Conservation (phyloP, 208 protist genomes). For the Naegleria fowleri region DNA sequence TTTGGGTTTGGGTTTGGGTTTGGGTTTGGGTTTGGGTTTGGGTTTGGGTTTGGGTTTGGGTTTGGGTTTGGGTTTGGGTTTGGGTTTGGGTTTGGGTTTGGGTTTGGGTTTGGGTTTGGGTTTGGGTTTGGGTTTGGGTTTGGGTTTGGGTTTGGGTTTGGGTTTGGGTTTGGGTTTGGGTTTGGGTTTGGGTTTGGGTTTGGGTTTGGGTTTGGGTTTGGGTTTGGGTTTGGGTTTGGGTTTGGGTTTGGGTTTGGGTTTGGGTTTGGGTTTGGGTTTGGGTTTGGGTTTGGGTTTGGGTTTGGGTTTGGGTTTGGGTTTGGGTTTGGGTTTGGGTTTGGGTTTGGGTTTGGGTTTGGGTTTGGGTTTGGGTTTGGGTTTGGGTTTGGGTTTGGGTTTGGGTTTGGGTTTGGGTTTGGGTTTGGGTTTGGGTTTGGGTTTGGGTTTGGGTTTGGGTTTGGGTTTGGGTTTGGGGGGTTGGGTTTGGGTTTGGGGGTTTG, state of each 20-base stretch:
- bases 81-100: constrained; percentile 36
- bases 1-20: constrained; percentile 27
- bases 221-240: constrained; percentile 34
- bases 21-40: constrained; percentile 29
- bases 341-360: too few species aligned
- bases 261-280: constrained; percentile 33
- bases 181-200: constrained; percentile 28
- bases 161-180: constrained; percentile 34
- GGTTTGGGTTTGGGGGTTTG: constrained; percentile 32
- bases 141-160: constrained; percentile 34
- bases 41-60: constrained; percentile 31
- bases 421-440: constrained; percentile 31
- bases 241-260: constrained; percentile 30
- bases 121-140: constrained; percentile 36
- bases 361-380: too few species aligned
- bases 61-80: constrained; percentile 34
- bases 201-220: constrained; percentile 27
- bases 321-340: too few species aligned
- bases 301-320: too few species aligned
- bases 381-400: too few species aligned
- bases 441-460: constrained; percentile 34
- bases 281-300: too few species aligned
- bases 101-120: constrained; percentile 35
- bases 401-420: constrained; percentile 33
- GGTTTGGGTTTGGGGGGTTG: constrained; percentile 32